Evolutionary conservation across 1,284 basidiomycete genomes (phyloP).

Genomic region (Blastosporella zonata): DNA sequence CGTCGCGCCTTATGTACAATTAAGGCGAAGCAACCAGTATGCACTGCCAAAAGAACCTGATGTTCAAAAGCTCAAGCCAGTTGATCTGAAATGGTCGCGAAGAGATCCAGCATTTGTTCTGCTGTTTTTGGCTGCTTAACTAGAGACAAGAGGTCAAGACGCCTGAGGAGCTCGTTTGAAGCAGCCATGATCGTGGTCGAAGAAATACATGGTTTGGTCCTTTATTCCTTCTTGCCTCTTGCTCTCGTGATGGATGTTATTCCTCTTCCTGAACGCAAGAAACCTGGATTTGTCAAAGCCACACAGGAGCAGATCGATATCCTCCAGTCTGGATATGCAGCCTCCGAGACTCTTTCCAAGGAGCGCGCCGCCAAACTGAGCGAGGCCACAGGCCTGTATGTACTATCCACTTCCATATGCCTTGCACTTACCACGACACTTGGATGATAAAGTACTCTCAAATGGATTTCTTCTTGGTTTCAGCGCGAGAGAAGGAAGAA

Average conservation of each 20-base stretch:
- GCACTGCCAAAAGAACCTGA: too few relatives aligned
- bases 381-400: slow-evolving; percentile 22
- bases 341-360: slow-evolving; percentile 10
- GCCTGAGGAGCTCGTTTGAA: too few relatives aligned
- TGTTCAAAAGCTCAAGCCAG: too few relatives aligned
- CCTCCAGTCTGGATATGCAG: slow-evolving; percentile 14
- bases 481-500: slow-evolving; percentile 19
- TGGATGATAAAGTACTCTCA: slow-evolving; percentile 16
- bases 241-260: slow-evolving; percentile 19
- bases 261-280: slow-evolving; percentile 12
- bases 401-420: slow-evolving; percentile 9
- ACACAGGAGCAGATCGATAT: slow-evolving; percentile 13
- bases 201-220: too few relatives aligned
- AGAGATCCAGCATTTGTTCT: too few relatives aligned
- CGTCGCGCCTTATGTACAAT: too few relatives aligned
- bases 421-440: slow-evolving; percentile 4
- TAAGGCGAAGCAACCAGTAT: too few relatives aligned
- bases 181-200: too few relatives aligned
- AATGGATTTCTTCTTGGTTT: slow-evolving; percentile 24
- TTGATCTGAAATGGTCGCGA: too few relatives aligned
- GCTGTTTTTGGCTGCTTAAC: too few relatives aligned
- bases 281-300: slow-evolving; percentile 9
- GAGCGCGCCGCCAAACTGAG: slow-evolving; percentile 11
- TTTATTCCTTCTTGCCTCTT: too few relatives aligned
- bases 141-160: too few relatives aligned